Base-by-base conservation (phyloP, 306 rosid genomes). In the Styphnolobium japonicum region DNA sequence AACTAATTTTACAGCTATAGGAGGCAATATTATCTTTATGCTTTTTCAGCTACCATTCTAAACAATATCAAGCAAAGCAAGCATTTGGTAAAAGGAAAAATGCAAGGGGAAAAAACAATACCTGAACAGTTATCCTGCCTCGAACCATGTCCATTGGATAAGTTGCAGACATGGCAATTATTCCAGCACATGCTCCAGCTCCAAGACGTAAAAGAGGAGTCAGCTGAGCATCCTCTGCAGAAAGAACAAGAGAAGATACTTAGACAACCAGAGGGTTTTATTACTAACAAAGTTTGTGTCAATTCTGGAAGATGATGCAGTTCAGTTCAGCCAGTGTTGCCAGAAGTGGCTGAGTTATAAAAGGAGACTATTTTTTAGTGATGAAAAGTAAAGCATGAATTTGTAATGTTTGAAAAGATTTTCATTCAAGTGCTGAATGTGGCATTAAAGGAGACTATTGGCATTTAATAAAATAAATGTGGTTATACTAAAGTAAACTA, bases 101-200 rank as follows among this genome's bases (percentile, higher is more conserved):
- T 55, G 68, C 57, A 63, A 40, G 64, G 46, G 64, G 46, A 64
- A 34, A 49, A 49, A 49, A 83, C 29, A 1, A 0, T 79, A 96
- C 99, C 99, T 96, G 99, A 43, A 96, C 99, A 31, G 99, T 96
- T 80, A 96, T 78, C 86, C 99, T 85, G 80, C 99, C 99, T 73
- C 99, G 98, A 57, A 96, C 99, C 99, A 96, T 91, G 88, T 96
- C 99, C 98, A 96, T 91, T 18, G 99, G 99, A 86, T 96, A 96
- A 39, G 99, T 96, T 72, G 99, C 99, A 49, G 99, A 96, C 99
- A 96, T 96, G 67, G 98, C 99, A 87, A 96, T 91, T 49, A 96
- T 96, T 78, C 99, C 99, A 83, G 99, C 98, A 89, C 93, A 91
- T 65, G 99, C 99, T 76, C 99, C 99, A 78, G 98, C 99, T 79